phyloP scores from a whole-genome alignment of 202 grass and related monocot species.

The Zoysia matrella region DNA sequence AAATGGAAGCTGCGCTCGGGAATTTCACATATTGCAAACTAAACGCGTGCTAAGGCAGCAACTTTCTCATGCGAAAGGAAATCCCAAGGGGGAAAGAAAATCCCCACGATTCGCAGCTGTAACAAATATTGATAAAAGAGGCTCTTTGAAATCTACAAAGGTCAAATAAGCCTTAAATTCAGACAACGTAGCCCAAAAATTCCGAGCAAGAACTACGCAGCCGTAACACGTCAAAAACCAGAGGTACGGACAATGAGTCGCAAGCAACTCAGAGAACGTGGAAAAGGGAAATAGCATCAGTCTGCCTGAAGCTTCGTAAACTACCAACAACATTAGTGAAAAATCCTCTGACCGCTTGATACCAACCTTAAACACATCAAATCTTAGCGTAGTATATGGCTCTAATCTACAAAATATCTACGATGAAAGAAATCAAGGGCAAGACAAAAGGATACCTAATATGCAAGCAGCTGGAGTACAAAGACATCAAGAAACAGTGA shows the following conservation, averaged over 20 bases:
- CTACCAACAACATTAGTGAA: constrained; percentile 4
- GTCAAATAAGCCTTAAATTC: neutral
- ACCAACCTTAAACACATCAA: neutral
- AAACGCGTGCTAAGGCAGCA: neutral
- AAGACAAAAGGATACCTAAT: neutral
- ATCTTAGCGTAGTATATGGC: neutral
- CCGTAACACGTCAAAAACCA: neutral
- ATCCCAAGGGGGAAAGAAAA: neutral
- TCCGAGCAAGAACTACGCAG: neutral
- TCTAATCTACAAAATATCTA: neutral
- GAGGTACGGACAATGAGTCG: neutral
- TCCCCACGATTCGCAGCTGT: neutral
- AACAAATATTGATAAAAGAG: neutral
- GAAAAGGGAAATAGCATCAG: neutral
- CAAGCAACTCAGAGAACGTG: neutral
- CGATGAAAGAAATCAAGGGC: neutral
- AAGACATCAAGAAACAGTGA: neutral
- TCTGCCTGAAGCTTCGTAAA: neutral
- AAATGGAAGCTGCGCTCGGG: neutral
- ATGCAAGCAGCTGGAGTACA: neutral
- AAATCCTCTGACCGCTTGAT: neutral
- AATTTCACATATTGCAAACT: neutral
- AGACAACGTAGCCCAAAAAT: neutral
- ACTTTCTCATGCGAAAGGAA: neutral
- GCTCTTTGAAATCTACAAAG: neutral